Percentiles rank a stretch among this genome's conserved stretches.
These are phyloP conservation scores for Escovopsis sp. DNA, from an alignment of 2,329 filamentous ascomycete genomes.

Conservation along the genomic window DNA sequence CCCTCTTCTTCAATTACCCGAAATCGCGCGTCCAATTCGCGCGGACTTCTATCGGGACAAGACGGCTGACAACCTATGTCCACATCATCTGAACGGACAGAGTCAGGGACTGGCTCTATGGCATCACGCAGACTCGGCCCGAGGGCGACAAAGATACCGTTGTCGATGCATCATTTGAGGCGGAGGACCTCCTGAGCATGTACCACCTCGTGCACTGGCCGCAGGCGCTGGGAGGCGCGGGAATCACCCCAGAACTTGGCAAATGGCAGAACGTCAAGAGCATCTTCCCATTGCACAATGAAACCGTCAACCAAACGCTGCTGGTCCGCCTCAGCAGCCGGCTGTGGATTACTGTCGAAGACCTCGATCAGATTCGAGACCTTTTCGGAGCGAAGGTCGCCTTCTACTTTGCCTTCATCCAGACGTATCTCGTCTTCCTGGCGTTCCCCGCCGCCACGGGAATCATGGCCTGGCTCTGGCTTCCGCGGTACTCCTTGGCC, in stretches of 20 bases:
- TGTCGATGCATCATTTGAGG: constrained; percentile 36
- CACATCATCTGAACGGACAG: too few relatives aligned
- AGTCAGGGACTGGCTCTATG: constrained; percentile 62
- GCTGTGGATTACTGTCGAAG: constrained; percentile 31
- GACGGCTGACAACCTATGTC: too few relatives aligned
- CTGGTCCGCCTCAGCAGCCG: constrained; percentile 40
- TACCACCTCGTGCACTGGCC: constrained; percentile 50
- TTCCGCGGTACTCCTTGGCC: constrained; percentile 53
- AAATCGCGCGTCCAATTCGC: too few relatives aligned
- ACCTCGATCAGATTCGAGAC: constrained; percentile 45
- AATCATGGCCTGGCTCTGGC: constrained; percentile 49
- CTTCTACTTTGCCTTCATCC: constrained; percentile 73
- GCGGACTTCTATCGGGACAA: too few relatives aligned
- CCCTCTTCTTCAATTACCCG: too few relatives aligned
- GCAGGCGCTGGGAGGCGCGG: constrained; percentile 43
- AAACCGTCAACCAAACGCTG: constrained; percentile 37
- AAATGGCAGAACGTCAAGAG: constrained; percentile 45
- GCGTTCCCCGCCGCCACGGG: constrained; percentile 55
- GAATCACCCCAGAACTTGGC: constrained; percentile 40
- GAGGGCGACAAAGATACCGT: constrained; percentile 35
- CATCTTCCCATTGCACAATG: constrained; percentile 49
- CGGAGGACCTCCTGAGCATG: constrained; percentile 55
- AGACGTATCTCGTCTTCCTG: constrained; percentile 58
- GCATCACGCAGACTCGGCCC: constrained; percentile 49
- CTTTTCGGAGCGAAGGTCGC: constrained; percentile 53